Base-by-base conservation (phyloP, 1,139 yeast species). In the Pichia sp. region DNA sequence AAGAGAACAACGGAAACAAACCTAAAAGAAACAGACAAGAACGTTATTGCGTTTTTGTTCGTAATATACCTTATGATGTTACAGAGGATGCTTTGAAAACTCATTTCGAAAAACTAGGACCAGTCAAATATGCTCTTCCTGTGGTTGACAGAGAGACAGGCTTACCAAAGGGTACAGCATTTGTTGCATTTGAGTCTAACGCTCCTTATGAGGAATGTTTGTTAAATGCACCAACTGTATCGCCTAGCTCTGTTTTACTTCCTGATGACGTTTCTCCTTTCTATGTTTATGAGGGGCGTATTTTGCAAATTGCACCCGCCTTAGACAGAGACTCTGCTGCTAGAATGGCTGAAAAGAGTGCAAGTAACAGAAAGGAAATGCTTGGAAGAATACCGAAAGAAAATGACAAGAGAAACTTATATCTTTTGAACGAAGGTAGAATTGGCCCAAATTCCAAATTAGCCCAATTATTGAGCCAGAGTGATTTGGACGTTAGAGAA, bases 41-140 rank as follows among this genome's bases (percentile, higher is more conserved):
- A 61, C 73, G 79, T n/a, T 85, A 62, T 61, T 76, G 91, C 9
- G 71, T 93, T 23, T 93, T 93, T 66, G 89, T 93, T 8, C 82
- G 98, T 66, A 93, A 93, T 64, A 82, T 95, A 46, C 98, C 99
- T 4, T 95, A 93, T 63, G 97, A 90, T 67, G 95, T 97, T 8
- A 90, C 95, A 36, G 79, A 79, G 48, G 97, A 90, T 53, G 69
- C 85, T 0, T 74, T 93, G 43, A 76, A 75, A 54, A 87, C 83
- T 51, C 98, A 93, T 66, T 93, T 93, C 65, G 71, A 75, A 53
- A 78, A 80, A 60, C 90, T 93, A 65, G 99, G 99, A 9, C 79
- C 87, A 9, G 91, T 93, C 31, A 85, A 87, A 62, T 93, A 90
- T 66, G 99, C 99, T 0, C 75, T 93, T 48, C 97, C 98, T 0